Evolutionary conservation across 148 eudicot genomes (phyloP).

Genomic region (Rhododendron griersonianum): DNA sequence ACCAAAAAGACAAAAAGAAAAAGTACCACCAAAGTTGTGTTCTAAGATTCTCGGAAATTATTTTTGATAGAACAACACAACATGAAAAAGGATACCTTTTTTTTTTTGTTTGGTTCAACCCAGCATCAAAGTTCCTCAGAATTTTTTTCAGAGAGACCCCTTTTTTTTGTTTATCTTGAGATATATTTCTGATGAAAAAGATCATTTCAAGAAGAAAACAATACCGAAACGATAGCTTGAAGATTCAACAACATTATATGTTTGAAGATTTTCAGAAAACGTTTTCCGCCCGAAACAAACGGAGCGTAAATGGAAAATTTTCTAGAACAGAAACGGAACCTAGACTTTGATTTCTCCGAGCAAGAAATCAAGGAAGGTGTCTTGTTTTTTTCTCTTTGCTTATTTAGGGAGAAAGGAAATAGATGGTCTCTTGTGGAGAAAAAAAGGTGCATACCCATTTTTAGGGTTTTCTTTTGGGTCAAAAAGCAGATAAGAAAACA

Average conservation of each 20-base stretch:
- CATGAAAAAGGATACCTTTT: not conserved
- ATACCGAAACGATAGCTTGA: not conserved
- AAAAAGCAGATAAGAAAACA: not conserved
- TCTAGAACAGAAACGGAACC: not conserved
- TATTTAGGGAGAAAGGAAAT: not conserved
- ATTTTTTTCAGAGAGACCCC: not conserved
- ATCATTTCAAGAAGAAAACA: not conserved
- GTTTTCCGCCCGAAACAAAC: too few relatives aligned
- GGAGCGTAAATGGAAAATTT: not conserved
- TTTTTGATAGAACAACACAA: not conserved
- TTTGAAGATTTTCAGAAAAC: too few relatives aligned
- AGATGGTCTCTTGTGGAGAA: not conserved
- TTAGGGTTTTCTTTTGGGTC: constrained; percentile 4
- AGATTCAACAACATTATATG: not conserved
- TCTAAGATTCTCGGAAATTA: not conserved
- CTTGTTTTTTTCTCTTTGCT: not conserved
- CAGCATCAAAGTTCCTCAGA: not conserved
- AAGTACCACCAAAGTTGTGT: not conserved
- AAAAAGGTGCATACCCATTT: not conserved
- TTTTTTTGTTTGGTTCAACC: not conserved
- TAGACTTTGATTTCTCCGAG: not conserved
- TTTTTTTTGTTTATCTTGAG: not conserved
- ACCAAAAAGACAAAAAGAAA: not conserved
- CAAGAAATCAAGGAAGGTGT: not conserved
- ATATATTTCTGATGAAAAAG: not conserved